phyloP scores from a whole-genome alignment of 768 basidiomycete genomes.

The Lentinula lateritia region DNA sequence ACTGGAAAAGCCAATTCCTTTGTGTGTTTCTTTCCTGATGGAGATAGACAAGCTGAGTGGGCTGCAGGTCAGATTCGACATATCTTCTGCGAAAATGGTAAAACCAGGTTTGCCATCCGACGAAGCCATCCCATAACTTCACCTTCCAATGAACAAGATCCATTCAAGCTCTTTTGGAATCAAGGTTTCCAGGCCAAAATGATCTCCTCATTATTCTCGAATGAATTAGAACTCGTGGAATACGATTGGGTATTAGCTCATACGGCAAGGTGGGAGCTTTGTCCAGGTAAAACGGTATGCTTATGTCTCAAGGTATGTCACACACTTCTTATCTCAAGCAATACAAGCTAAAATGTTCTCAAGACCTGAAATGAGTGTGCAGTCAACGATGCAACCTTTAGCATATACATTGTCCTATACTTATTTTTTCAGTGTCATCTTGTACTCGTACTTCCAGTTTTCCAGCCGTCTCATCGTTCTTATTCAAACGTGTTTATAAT shows the following conservation, averaged over 20 bases:
- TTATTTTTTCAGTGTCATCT: no score
- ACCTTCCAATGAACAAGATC: background rate
- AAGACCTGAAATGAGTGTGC: no score
- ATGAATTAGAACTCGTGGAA: background rate
- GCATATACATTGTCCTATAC: no score
- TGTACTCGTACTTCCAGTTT: no score
- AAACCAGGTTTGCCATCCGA: background rate
- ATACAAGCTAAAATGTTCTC: no score
- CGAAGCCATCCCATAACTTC: background rate
- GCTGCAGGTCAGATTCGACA: conserved; percentile 1
- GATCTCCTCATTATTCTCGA: background rate
- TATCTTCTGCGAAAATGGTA: background rate
- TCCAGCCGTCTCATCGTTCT: no score
- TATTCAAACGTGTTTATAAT: no score
- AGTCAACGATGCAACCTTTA: no score
- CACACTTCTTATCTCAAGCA: no score
- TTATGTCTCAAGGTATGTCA: background rate
- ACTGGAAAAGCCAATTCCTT: background rate
- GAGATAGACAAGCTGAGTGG: background rate
- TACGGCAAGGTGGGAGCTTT: conserved; percentile 1
- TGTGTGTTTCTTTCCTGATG: background rate
- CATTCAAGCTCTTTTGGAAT: background rate
- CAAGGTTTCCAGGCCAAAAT: background rate
- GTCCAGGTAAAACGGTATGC: background rate
- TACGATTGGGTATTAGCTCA: background rate